phyloP scores from a whole-genome alignment of 768 basidiomycete species.

The Boletus insuetus region DNA sequence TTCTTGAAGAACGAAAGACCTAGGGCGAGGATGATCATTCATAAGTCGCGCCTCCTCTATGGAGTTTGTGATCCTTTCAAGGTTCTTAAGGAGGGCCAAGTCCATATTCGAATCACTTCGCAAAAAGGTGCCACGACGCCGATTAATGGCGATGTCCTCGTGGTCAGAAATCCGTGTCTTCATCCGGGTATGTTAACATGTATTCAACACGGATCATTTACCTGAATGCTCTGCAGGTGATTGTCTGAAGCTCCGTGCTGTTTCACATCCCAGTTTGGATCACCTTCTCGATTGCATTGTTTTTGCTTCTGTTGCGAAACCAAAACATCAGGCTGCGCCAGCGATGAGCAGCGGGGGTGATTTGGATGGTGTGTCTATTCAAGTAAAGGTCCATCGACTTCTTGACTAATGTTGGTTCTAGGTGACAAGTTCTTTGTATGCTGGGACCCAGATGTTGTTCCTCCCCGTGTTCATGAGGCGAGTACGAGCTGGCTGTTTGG shows the following conservation, averaged over 20 bases:
- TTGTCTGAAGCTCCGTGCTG: constrained; percentile 62
- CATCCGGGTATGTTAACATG: constrained; percentile 48
- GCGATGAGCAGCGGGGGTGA: constrained; percentile 72
- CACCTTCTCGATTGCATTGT: constrained; percentile 69
- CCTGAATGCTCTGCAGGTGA: constrained; percentile 41
- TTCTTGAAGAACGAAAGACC: constrained; percentile 54
- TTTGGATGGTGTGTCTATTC: constrained; percentile 43
- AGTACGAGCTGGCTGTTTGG: not conserved
- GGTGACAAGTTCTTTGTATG: constrained; percentile 69
- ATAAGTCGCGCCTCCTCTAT: constrained; percentile 59
- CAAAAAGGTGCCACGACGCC: constrained; percentile 53
- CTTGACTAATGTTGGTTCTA: constrained; percentile 11
- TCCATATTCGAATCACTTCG: constrained; percentile 56
- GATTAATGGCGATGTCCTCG: constrained; percentile 58
- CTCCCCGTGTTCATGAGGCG: constrained; percentile 53
- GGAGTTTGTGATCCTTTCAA: constrained; percentile 68
- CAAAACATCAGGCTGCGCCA: constrained; percentile 60
- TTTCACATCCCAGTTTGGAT: constrained; percentile 43
- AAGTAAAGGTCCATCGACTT: not conserved
- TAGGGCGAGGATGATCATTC: constrained; percentile 58
- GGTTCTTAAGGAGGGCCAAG: constrained; percentile 60
- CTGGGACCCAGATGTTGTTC: constrained; percentile 66
- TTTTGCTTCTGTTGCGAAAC: constrained; percentile 55
- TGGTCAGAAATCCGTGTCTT: constrained; percentile 67
- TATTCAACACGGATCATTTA: not conserved